Conservation (phyloP, 208 protist genomes). For the Trypanosoma congolense region DNA sequence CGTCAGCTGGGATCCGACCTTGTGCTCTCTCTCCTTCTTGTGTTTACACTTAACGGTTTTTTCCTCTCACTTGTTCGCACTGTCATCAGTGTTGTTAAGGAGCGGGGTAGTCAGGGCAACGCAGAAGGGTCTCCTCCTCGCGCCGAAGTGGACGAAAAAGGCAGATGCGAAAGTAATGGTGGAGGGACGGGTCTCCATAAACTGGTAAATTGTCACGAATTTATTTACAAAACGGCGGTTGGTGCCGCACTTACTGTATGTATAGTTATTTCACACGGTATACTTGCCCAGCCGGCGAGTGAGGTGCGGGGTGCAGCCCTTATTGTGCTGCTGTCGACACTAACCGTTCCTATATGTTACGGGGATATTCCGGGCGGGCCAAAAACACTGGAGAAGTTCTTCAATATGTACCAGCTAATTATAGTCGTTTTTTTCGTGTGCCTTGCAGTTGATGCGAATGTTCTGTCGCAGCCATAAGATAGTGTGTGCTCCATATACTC, state of each 20-base stretch:
- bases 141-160: no score
- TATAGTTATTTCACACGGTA: slow-evolving; percentile 24
- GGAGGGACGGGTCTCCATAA: neutral
- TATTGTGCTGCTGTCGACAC: slow-evolving; percentile 23
- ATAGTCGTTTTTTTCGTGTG: neutral
- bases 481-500: no score
- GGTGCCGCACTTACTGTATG: slow-evolving; percentile 4
- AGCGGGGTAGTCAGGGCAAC: no score
- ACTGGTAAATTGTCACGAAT: slow-evolving; percentile 29
- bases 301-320: slow-evolving; percentile 41
- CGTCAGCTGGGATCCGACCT: no score
- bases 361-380: slow-evolving; percentile 20
- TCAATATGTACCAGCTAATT: slow-evolving; percentile 14
- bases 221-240: slow-evolving; percentile 46
- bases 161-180: no score
- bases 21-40: no score
- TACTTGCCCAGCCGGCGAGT: slow-evolving; percentile 34
- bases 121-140: no score
- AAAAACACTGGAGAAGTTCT: slow-evolving; percentile 4
- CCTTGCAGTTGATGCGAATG: neutral
- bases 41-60: no score
- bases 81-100: no score
- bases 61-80: no score
- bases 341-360: slow-evolving; percentile 30
- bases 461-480: neutral